Evolutionary conservation across 129 eudicot species (phyloP).

Genomic region (Calendula officinalis): DNA sequence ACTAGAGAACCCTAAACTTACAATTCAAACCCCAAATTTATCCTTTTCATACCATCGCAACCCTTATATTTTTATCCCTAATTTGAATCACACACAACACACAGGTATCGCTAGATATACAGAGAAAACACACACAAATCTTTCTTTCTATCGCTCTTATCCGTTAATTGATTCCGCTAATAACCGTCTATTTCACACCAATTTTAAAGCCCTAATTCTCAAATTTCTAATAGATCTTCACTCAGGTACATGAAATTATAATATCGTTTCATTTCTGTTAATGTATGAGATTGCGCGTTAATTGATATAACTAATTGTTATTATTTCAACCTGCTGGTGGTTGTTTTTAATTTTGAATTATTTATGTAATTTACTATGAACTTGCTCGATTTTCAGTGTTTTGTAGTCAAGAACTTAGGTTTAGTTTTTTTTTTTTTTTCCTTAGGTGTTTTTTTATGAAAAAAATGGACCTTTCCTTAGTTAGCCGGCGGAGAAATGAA

Average conservation of each 20-base stretch:
- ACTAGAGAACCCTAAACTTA: slow-evolving; percentile 7
- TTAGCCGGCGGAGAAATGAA: not conserved
- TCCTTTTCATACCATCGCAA: not conserved
- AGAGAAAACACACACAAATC: slow-evolving; percentile 31
- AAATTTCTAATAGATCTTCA: slow-evolving; percentile 30
- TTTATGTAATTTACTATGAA: slow-evolving; percentile 15
- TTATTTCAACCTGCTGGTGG: slow-evolving; percentile 11
- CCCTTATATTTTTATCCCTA: slow-evolving; percentile 35
- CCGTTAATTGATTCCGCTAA: slow-evolving; percentile 36
- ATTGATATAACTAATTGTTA: slow-evolving; percentile 6
- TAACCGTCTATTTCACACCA: slow-evolving; percentile 28
- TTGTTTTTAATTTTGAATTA: not conserved
- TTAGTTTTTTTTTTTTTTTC: not conserved
- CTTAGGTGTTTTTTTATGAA: slow-evolving; percentile 2
- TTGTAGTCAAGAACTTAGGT: slow-evolving; percentile 17
- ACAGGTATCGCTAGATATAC: slow-evolving; percentile 29
- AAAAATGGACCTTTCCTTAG: not conserved
- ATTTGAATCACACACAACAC: slow-evolving; percentile 27
- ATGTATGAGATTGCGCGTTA: slow-evolving; percentile 25
- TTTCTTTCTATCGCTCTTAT: slow-evolving; percentile 31
- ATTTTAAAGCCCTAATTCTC: slow-evolving; percentile 29
- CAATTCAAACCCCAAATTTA: slow-evolving; percentile 19
- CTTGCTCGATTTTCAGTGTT: slow-evolving; percentile 22
- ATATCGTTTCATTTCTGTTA: slow-evolving; percentile 20
- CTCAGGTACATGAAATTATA: slow-evolving; percentile 30